Percentiles rank a stretch among this genome's conserved stretches.
phyloP scores from a whole-genome alignment of 768 basidiomycete species.

The Asterophora lycoperdoides region DNA sequence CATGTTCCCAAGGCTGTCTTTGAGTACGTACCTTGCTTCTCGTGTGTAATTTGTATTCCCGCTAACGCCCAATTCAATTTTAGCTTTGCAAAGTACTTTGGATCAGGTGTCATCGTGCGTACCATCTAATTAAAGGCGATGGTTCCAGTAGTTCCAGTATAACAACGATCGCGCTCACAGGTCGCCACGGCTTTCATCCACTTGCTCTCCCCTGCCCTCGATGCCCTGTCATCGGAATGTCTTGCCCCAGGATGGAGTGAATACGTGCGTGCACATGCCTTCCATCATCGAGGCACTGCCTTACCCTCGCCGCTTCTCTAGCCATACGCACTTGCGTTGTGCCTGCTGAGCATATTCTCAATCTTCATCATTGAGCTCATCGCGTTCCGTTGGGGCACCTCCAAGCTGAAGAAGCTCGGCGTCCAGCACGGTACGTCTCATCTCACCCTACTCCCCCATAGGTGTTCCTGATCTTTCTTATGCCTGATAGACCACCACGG shows the following conservation, averaged over 20 bases:
- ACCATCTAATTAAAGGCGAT: not conserved
- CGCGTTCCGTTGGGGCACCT: slow-evolving; percentile 83
- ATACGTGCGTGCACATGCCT: slow-evolving; percentile 52
- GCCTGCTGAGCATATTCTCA: slow-evolving; percentile 73
- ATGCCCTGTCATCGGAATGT: slow-evolving; percentile 67
- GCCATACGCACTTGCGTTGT: slow-evolving; percentile 81
- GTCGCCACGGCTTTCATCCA: slow-evolving; percentile 91
- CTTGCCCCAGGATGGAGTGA: slow-evolving; percentile 62
- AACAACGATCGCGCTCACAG: slow-evolving; percentile 30
- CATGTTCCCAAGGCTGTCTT: slow-evolving; percentile 58
- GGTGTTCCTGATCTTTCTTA: slow-evolving; percentile 1
- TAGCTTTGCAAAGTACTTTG: slow-evolving; percentile 84
- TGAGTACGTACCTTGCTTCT: slow-evolving; percentile 47
- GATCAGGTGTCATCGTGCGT: slow-evolving; percentile 82
- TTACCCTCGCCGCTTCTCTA: slow-evolving; percentile 24
- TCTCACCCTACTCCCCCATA: slow-evolving; percentile 1
- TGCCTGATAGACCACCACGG: slow-evolving; percentile 57
- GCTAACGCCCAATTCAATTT: slow-evolving; percentile 19
- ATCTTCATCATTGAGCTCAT: slow-evolving; percentile 85
- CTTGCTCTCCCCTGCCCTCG: slow-evolving; percentile 70
- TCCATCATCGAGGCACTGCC: not conserved
- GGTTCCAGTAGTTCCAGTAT: slow-evolving; percentile 3
- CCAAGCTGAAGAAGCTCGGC: slow-evolving; percentile 65
- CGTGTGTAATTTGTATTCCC: not conserved
- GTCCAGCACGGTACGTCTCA: slow-evolving; percentile 49